Evolutionary conservation across 2,329 filamentous ascomycete species (phyloP), one percentile per base, ranked within the genome.

Genomic region (Cordyceps fumosorosea): DNA sequence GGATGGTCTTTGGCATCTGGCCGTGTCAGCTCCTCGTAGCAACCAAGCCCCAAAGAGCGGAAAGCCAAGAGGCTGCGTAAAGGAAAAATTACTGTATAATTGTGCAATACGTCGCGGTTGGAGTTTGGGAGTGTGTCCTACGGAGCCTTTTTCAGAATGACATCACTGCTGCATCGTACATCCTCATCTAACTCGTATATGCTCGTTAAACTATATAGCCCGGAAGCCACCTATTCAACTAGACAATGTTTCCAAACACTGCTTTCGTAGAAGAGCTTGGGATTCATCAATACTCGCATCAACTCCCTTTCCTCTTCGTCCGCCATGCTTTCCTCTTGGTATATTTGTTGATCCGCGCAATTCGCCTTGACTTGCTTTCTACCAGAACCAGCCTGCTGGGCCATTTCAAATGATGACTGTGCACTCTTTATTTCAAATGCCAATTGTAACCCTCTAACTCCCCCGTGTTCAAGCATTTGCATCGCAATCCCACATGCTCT

Each of bases 1-100:
- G 44, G 18, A 65, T 65, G 64, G 37, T 65, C 42, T 65, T 59
- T 48, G 64, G 64, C 6, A 40, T 45, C 44, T 12, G 64, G 50
- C 63, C 64, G 2, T 65, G 63, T 42, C 63, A 65, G 50, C 60
- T 64, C 18, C 51, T 64, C 47, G 63, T 52, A 12, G 64, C 64
- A 18, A 64, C 56, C 34, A 64, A 64, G 56, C 63, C 63, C 12
- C 20, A 44, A 14, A 44, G n/a, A n/a, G 18, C 8, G 10, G 11
- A 18, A 47, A 11, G 5, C 3, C n/a, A 7, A 47, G 44, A 10
- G 34, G 34, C 34, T 5, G 44, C 20, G n/a, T 3, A 47, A 22
- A 11, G 3, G 11, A n/a, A 22, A 7, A 29, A 29, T 29, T 1
- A n/a, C 42, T 24, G 37, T 40, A 40, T 6, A 37, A n/a, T 24